Evolutionary conservation across 2,329 filamentous ascomycete species (phyloP).

Genomic region (Penicillium sp.): DNA sequence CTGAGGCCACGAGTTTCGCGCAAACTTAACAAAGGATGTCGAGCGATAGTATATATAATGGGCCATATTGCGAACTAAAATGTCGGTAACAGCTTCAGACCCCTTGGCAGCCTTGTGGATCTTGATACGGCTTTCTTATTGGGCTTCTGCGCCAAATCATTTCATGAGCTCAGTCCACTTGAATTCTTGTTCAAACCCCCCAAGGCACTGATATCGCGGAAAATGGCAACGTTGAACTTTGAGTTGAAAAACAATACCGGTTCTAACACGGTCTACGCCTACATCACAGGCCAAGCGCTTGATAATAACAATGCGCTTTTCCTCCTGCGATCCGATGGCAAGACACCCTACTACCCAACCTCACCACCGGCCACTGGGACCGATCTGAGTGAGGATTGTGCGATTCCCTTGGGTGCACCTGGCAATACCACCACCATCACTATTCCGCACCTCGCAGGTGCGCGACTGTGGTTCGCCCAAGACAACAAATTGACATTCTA

Average conservation of each 20-base stretch:
- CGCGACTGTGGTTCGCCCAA: slow-evolving; percentile 68
- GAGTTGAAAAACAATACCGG: slow-evolving; percentile 64
- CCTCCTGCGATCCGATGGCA: slow-evolving; percentile 64
- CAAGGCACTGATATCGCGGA: background rate
- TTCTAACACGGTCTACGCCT: slow-evolving; percentile 61
- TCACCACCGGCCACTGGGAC: slow-evolving; percentile 53
- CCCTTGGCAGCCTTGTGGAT: slow-evolving; percentile 7
- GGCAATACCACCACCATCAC: slow-evolving; percentile 60
- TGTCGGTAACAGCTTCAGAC: background rate
- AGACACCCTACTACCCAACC: slow-evolving; percentile 61
- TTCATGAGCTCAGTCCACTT: background rate
- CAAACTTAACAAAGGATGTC: background rate
- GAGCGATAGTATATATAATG: slow-evolving; percentile 10
- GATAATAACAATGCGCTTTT: slow-evolving; percentile 59
- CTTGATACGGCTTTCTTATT: slow-evolving; percentile 5
- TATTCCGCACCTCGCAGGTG: slow-evolving; percentile 68
- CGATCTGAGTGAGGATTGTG: slow-evolving; percentile 56
- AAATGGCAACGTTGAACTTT: slow-evolving; percentile 53
- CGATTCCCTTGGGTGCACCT: slow-evolving; percentile 61
- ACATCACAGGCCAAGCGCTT: slow-evolving; percentile 66
- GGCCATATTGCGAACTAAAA: background rate
- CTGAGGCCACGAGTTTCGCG: background rate
- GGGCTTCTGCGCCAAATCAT: slow-evolving; percentile 4
- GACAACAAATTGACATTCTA: slow-evolving; percentile 62
- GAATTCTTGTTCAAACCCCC: background rate